Evolutionary conservation across 352 stramenopile species (phyloP), one percentile per base, ranked within the genome.

Genomic region (Phytophthora pseudosyringae): DNA sequence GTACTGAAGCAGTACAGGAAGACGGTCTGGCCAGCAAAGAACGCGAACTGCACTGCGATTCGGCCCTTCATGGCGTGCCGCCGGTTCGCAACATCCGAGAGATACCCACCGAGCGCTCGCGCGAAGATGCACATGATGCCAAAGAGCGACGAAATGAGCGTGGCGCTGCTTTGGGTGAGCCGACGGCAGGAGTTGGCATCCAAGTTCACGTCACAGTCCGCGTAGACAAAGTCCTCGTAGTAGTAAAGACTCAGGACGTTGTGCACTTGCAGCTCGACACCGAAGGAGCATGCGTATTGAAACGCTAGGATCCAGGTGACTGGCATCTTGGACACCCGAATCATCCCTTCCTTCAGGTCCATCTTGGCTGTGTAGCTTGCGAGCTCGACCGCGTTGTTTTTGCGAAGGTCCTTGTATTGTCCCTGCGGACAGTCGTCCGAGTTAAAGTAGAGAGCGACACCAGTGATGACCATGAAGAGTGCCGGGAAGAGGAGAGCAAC

Each of bases 201-300:
- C n/a, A n/a, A n/a, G 4, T 46, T 71, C 3, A 45, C 44, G 1
- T 83, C 64, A 32, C 80, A 89, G 48, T 81, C 83, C 1, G 69
- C 57, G 18, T 86, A 74, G 15, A 68, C 78, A 50, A 98, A 98
- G 35, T 92, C 84, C 31, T 95, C 78, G 43, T 90, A 93, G 69
- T 98, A 98, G 73, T 97, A 97, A 16, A 86, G 61, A 26, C 87
- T 93, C 32, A 96, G 86, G 33, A 93, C 89, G 69, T 98, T 98
- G 82, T 98, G 97, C 49, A 98, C 92, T 43, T 95, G 95, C 3
- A 99, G 75, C 65, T 98, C 94, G 36, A 98, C 84, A 43, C 95
- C 95, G 67, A 99, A 98, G 72, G 89, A 98, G 64, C 83, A 93
- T 2, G 87, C 94, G 52, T 98, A 98, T 62, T 98, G 89, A 62